These are phyloP conservation scores for Physaria fendleri DNA, from an alignment of 345 rosid species.

Conservation along the genomic window DNA sequence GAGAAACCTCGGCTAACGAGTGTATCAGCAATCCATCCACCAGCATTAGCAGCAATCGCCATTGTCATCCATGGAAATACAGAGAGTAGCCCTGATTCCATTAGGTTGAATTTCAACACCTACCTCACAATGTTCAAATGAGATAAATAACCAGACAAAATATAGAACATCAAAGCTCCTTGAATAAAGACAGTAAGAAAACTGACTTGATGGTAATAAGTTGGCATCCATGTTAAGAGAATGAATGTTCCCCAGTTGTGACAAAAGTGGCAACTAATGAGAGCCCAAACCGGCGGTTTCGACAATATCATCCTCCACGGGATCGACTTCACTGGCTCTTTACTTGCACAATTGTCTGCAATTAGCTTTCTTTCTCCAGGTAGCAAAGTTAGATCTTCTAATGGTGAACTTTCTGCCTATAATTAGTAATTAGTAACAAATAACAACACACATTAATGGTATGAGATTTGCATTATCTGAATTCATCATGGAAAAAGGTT, in stretches of 20 bases:
- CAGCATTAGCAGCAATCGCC: constrained; percentile 88
- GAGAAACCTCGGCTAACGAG: constrained; percentile 78
- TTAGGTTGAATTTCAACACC: constrained; percentile 88
- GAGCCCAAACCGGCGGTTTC: constrained; percentile 88
- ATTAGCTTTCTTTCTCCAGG: constrained; percentile 68
- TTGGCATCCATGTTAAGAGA: constrained; percentile 97
- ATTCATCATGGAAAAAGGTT: not conserved
- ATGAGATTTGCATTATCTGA: constrained; percentile 57
- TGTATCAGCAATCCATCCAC: constrained; percentile 97
- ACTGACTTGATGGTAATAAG: constrained; percentile 83
- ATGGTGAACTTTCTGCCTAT: constrained; percentile 85
- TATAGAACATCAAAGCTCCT: not conserved
- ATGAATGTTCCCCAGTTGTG: constrained; percentile 96
- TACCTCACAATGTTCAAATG: constrained; percentile 21
- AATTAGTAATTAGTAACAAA: constrained; percentile 9
- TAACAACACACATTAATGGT: not conserved
- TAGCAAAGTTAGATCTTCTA: constrained; percentile 62
- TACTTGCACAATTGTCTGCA: constrained; percentile 41
- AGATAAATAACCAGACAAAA: not conserved
- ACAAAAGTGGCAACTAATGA: constrained; percentile 75
- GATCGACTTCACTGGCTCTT: constrained; percentile 67
- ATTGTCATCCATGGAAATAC: constrained; percentile 95
- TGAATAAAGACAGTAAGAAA: not conserved
- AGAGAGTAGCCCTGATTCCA: constrained; percentile 75
- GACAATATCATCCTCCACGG: constrained; percentile 85